Evolutionary conservation across 768 basidiomycete species (phyloP).

Genomic region (Mycena haematopus): DNA sequence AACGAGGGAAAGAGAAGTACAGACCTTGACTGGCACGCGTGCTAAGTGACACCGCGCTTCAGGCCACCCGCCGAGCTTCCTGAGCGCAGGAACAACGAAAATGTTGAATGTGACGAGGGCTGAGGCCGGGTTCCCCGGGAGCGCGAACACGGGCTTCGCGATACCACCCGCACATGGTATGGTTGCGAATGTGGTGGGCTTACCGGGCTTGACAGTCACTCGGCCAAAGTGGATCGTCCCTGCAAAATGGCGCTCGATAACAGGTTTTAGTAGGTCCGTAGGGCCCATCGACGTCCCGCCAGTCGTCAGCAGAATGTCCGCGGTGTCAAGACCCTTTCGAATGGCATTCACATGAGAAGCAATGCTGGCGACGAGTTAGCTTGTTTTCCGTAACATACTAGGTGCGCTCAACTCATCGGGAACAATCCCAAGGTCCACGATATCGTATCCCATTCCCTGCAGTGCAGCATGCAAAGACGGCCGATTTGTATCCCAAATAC

Average conservation of each 20-base stretch:
- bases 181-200: slow-evolving; percentile 90
- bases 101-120: slow-evolving; percentile 87
- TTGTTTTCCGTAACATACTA: not conserved
- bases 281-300: slow-evolving; percentile 95
- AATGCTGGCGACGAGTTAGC: slow-evolving; percentile 45
- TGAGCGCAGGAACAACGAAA: slow-evolving; percentile 83
- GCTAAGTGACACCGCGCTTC: slow-evolving; percentile 60
- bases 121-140: slow-evolving; percentile 90
- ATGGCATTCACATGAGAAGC: slow-evolving; percentile 65
- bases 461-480: slow-evolving; percentile 77
- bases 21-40: slow-evolving; percentile 68
- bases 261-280: slow-evolving; percentile 84
- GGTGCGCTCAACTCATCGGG: slow-evolving; percentile 66
- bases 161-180: slow-evolving; percentile 53
- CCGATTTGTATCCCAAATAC: slow-evolving; percentile 87
- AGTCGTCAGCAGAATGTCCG: slow-evolving; percentile 83
- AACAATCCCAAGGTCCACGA: slow-evolving; percentile 83
- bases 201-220: slow-evolving; percentile 83
- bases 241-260: slow-evolving; percentile 78
- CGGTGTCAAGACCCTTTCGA: slow-evolving; percentile 57
- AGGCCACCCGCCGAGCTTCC: slow-evolving; percentile 75
- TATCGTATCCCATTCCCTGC: slow-evolving; percentile 75
- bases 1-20: slow-evolving; percentile 23
- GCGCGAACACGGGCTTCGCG: slow-evolving; percentile 75
- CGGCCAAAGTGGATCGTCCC: slow-evolving; percentile 88